Percentiles rank a stretch among this genome's conserved stretches.
These are phyloP conservation scores for Colletotrichum caudatum DNA, from an alignment of 2,329 filamentous ascomycete species.

Conservation along the genomic window DNA sequence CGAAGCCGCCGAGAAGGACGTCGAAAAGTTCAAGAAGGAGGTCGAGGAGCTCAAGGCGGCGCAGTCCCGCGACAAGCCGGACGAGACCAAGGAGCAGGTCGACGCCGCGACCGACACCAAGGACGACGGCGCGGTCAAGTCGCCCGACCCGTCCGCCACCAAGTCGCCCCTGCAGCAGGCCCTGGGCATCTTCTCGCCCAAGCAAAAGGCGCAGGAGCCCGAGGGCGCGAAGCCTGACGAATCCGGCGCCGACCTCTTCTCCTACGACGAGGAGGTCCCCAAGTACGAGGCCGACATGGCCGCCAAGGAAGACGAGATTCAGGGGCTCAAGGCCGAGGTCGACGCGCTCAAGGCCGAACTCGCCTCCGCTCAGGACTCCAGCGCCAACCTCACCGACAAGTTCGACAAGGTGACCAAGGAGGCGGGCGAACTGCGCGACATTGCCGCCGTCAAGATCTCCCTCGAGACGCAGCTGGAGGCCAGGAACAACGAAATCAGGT, in stretches of 20 bases:
- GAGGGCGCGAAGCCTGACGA: conserved; percentile 49
- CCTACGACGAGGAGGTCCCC: conserved; percentile 88
- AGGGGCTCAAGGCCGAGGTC: conserved; percentile 77
- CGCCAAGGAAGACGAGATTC: conserved; percentile 75
- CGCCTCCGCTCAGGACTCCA: conserved; percentile 77
- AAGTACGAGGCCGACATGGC: conserved; percentile 61
- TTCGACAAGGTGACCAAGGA: conserved; percentile 77
- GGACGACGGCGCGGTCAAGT: conserved; percentile 44
- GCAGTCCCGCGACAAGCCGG: conserved; percentile 50
- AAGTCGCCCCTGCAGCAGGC: conserved; percentile 63
- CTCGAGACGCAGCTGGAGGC: conserved; percentile 64
- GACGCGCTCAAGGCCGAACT: conserved; percentile 77
- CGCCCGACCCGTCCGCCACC: conserved; percentile 47
- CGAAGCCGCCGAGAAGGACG: conserved; percentile 75
- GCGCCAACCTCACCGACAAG: conserved; percentile 72
- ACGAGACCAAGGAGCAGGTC: conserved; percentile 31
- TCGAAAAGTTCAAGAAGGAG: conserved; percentile 69
- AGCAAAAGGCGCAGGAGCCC: conserved; percentile 55
- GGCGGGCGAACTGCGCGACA: conserved; percentile 62
- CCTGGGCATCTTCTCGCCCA: conserved; percentile 63
- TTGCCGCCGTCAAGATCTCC: conserved; percentile 55
- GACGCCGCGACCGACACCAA: conserved; percentile 44
- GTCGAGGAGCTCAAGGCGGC: conserved; percentile 60
- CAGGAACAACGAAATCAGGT: conserved; percentile 61
- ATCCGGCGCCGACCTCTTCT: conserved; percentile 82